A percentile compares a stretch with the other conserved stretches of the same genome.
These are phyloP conservation scores for Diaporthe sp. DNA, from an alignment of 2,329 filamentous ascomycete genomes.

Conservation along the genomic window DNA sequence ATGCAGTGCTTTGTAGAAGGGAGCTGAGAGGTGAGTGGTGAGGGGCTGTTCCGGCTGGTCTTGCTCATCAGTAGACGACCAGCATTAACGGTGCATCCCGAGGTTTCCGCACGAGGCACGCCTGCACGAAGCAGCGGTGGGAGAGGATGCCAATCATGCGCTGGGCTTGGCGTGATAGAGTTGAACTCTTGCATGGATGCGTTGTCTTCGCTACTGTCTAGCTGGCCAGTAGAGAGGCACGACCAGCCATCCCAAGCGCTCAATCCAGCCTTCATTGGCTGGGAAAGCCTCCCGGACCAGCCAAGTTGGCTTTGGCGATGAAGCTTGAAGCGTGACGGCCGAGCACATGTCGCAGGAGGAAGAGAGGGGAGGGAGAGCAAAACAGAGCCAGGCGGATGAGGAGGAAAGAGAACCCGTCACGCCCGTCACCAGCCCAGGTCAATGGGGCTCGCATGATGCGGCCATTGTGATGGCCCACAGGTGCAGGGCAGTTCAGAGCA, in stretches of 20 bases:
- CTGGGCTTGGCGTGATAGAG: conserved; percentile 36
- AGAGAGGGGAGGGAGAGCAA: conserved; percentile 13
- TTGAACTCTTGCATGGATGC: conserved; percentile 53
- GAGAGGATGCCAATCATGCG: conserved; percentile 31
- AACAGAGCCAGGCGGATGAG: conserved; percentile 55
- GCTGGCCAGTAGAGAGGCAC: conserved; percentile 30
- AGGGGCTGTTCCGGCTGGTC: background rate
- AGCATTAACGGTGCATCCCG: conserved; percentile 29
- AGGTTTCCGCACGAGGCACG: conserved; percentile 31
- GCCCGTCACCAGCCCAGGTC: conserved; percentile 41
- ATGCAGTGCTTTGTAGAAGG: background rate
- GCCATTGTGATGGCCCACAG: conserved; percentile 59
- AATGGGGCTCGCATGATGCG: conserved; percentile 46
- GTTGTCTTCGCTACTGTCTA: conserved; percentile 58
- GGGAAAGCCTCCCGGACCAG: conserved; percentile 51
- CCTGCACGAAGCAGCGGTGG: conserved; percentile 30
- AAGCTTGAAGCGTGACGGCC: conserved; percentile 42
- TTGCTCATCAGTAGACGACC: background rate
- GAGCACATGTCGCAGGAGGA: conserved; percentile 23
- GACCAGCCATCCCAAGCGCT: conserved; percentile 22
- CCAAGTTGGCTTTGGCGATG: conserved; percentile 47
- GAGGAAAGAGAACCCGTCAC: conserved; percentile 3
- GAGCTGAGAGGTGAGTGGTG: background rate
- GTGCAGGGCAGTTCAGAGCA: conserved; percentile 23
- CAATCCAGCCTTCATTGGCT: conserved; percentile 58